Evolutionary conservation across 2,329 filamentous ascomycete species (phyloP).

Genomic region (Phaeosphaeriaceae sp.): DNA sequence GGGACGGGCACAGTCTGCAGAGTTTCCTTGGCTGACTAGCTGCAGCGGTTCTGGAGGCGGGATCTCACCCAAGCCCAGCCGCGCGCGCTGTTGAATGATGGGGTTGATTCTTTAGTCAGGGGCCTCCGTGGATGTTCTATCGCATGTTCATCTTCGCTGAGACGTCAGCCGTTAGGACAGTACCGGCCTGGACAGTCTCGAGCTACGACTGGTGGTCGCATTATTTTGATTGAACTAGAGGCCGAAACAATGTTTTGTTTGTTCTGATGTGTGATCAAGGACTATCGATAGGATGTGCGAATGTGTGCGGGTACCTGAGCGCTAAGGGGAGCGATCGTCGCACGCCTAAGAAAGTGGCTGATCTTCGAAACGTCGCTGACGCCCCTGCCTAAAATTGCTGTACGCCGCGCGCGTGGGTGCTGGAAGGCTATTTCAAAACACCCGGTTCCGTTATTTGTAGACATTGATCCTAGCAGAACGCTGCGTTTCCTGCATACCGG

Average conservation of each 20-base stretch:
- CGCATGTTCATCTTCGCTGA: constrained; percentile 4
- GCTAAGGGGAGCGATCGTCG: constrained; percentile 26
- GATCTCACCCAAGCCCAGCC: constrained; percentile 27
- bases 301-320: constrained; percentile 21
- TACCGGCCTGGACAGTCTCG: background rate
- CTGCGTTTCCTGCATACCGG: background rate
- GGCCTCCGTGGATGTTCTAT: constrained; percentile 22
- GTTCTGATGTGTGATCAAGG: constrained; percentile 2
- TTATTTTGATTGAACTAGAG: constrained; percentile 11
- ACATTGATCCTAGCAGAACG: background rate
- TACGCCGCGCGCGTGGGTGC: background rate
- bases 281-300: constrained; percentile 25
- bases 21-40: constrained; percentile 22
- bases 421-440: constrained; percentile 5
- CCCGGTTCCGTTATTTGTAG: background rate
- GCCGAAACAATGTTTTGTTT: constrained; percentile 13
- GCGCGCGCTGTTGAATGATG: constrained; percentile 25
- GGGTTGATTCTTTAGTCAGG: constrained; percentile 23
- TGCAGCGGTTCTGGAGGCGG: constrained; percentile 19
- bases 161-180: background rate
- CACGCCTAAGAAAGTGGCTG: constrained; percentile 40
- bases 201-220: background rate
- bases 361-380: constrained; percentile 37
- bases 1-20: constrained; percentile 15
- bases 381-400: constrained; percentile 38